Base-by-base conservation (phyloP, 805 yeast genomes). In the Candida piceae region DNA sequence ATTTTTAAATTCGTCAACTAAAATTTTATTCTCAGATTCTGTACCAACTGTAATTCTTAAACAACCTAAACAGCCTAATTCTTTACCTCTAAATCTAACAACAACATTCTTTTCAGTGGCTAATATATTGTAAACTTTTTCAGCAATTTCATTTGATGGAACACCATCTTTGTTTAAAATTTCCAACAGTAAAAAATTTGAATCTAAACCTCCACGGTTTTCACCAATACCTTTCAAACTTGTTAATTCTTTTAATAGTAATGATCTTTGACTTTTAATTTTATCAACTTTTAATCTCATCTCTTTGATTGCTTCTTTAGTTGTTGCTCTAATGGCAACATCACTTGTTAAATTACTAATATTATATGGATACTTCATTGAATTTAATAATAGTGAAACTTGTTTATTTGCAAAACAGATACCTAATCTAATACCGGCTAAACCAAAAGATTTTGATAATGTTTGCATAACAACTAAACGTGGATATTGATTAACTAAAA, bases 331-430 rank as follows among this genome's bases (percentile, higher is more conserved):
- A 18, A 68, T 41, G 0, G 95, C 97, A 29, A 87, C 65, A 38
- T 74, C 73, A 4, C 96, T 69, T 1, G 97, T 79, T 46, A 84
- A 66, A 10, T 87, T 73, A 7, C 96, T 85, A 39, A 93, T 84
- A 59, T 90, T 93, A 63, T 93, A 93, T 2, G 98, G 98, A 25
- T 95, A 96, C 58, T 93, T 93, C 83, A 90, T 81, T 17, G 94
- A 76, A 58, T 93, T 93, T 50, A 93, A 64, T 33, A 84, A 73
- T 4, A 60, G 50, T 0, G 96, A 74, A 32, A 93, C 64, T 42
- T 72, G 74, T 11, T 67, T 63, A 13, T 72, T 65, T 4, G 89
- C 71, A 53, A 58, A 90, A 1, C 96, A 80, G 42, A 88, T 67
- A 18, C 98, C 98, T 29, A 90, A 61, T 50, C 98, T 74, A 34